phyloP scores from a whole-genome alignment of 2,329 filamentous ascomycete genomes.

The Clonostachys rhizophaga region DNA sequence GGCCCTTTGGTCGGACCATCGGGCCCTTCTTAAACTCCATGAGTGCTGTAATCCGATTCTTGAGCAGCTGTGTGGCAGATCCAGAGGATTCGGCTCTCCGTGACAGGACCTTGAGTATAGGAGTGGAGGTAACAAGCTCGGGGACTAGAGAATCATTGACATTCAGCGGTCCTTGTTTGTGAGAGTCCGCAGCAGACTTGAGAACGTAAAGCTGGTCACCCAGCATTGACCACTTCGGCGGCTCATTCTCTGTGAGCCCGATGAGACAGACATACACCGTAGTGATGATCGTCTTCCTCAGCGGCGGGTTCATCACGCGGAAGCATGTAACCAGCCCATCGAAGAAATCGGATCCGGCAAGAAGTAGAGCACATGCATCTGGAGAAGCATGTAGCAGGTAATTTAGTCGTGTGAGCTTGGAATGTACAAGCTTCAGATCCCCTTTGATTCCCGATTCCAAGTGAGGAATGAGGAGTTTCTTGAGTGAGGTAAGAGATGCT shows the following conservation, averaged over 20 bases:
- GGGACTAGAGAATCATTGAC: conserved; percentile 71
- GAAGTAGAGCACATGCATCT: conserved; percentile 55
- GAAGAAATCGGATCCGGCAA: conserved; percentile 83
- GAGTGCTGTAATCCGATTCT: conserved; percentile 56
- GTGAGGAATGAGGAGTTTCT: conserved; percentile 55
- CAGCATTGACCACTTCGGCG: conserved; percentile 68
- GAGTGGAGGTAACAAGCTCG: conserved; percentile 76
- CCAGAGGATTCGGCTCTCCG: conserved; percentile 44
- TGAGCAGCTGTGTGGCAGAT: conserved; percentile 48
- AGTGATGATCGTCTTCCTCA: conserved; percentile 66
- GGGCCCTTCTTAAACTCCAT: conserved; percentile 54
- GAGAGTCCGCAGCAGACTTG: conserved; percentile 64
- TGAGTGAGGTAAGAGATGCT: conserved; percentile 51
- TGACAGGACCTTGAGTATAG: conserved; percentile 61
- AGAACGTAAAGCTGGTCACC: conserved; percentile 81
- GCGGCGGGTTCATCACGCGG: conserved; percentile 54
- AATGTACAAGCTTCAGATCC: conserved; percentile 50
- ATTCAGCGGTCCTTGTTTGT: conserved; percentile 49
- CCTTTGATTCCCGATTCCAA: conserved; percentile 58
- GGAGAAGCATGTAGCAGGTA: conserved; percentile 59
- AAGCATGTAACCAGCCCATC: conserved; percentile 69
- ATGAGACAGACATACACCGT: conserved; percentile 72
- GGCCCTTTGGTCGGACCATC: conserved; percentile 43
- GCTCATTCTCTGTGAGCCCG: conserved; percentile 61
- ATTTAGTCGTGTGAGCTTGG: conserved; percentile 53